These are phyloP conservation scores for Fusarium robinianum DNA, from an alignment of 2,329 filamentous ascomycete species.

Conservation along the genomic window DNA sequence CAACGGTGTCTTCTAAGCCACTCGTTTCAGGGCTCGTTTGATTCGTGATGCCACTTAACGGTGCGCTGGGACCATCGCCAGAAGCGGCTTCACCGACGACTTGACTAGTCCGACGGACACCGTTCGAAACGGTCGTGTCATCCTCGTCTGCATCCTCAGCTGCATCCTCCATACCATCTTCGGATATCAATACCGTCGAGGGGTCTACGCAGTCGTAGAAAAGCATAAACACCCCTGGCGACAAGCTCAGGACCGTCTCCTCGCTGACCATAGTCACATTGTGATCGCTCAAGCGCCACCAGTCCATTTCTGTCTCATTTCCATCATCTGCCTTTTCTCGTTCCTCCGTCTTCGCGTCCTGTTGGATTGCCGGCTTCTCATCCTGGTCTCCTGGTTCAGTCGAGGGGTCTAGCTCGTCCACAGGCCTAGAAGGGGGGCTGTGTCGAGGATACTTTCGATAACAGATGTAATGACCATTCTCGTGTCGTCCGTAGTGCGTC, in stretches of 20 bases:
- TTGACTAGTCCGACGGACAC: too few relatives aligned
- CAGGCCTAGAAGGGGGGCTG: slow-evolving; percentile 11
- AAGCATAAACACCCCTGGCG: slow-evolving; percentile 86
- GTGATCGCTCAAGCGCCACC: slow-evolving; percentile 94
- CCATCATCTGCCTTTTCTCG: slow-evolving; percentile 27
- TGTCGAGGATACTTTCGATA: slow-evolving; percentile 70
- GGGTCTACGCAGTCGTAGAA: slow-evolving; percentile 83
- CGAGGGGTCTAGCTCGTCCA: slow-evolving; percentile 3
- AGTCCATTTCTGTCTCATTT: slow-evolving; percentile 55
- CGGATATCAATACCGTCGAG: slow-evolving; percentile 49
- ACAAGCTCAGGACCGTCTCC: slow-evolving; percentile 71
- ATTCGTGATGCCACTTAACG: too few relatives aligned
- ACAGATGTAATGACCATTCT: slow-evolving; percentile 95
- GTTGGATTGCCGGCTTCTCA: slow-evolving; percentile 7
- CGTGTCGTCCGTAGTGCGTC: slow-evolving; percentile 87
- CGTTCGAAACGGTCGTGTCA: too few relatives aligned
- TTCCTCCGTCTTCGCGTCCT: slow-evolving; percentile 9
- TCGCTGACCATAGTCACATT: slow-evolving; percentile 77
- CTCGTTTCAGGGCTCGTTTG: too few relatives aligned
- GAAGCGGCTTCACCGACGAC: background rate
- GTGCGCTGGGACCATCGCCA: background rate
- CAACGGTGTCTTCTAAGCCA: too few relatives aligned
- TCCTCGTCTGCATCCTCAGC: slow-evolving; percentile 20
- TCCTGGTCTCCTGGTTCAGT: slow-evolving; percentile 23
- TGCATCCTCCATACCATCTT: slow-evolving; percentile 33